Evolutionary conservation across 768 basidiomycete species (phyloP).

Genomic region (Pholiota conissans): DNA sequence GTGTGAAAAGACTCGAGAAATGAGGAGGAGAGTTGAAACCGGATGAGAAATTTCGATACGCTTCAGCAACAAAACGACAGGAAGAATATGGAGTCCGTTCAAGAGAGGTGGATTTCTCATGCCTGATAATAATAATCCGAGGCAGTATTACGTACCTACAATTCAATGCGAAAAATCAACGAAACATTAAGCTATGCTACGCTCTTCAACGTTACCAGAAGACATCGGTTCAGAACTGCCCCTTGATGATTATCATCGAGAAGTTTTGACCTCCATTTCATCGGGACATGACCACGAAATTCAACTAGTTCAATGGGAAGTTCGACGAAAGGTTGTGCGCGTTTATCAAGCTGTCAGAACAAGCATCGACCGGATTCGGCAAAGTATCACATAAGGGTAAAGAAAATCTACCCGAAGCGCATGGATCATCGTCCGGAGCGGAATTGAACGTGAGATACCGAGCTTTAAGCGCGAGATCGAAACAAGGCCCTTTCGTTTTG

Average conservation of each 20-base stretch:
- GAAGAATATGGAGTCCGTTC: neutral
- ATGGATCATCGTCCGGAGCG: neutral
- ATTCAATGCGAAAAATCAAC: too few relatives aligned
- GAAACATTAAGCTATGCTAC: too few relatives aligned
- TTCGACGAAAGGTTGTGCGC: too few relatives aligned
- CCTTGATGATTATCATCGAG: too few relatives aligned
- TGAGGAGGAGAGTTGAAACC: neutral
- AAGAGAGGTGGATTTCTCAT: neutral
- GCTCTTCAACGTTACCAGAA: too few relatives aligned
- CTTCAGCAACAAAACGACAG: neutral
- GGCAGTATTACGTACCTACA: too few relatives aligned
- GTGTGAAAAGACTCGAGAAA: neutral
- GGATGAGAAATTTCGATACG: neutral
- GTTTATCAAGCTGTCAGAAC: too few relatives aligned
- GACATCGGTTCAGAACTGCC: too few relatives aligned
- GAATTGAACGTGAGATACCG: neutral
- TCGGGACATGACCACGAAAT: too few relatives aligned
- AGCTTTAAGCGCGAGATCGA: neutral
- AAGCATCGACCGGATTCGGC: neutral
- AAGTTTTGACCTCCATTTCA: too few relatives aligned
- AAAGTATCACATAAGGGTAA: neutral
- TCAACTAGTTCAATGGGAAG: too few relatives aligned
- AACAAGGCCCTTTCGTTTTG: neutral
- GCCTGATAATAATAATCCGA: neutral
- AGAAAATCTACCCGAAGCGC: neutral